These are phyloP conservation scores for Linderina pennispora DNA, from an alignment of 192 early-diverging fungal species.

Conservation along the genomic window DNA sequence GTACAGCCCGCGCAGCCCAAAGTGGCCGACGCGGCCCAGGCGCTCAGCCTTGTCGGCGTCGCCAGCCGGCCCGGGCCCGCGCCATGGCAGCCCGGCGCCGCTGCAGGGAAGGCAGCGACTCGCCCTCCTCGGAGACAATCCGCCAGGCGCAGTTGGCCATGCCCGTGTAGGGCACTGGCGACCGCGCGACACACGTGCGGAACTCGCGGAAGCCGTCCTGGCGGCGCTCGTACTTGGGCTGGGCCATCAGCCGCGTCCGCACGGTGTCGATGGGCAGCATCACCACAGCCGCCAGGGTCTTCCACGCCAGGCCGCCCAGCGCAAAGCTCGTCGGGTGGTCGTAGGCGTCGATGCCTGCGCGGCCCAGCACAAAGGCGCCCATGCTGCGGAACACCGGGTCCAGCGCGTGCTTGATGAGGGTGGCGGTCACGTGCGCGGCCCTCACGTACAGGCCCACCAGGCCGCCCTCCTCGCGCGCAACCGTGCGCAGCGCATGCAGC, in stretches of 20 bases:
- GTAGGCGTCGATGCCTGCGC: conserved; percentile 44
- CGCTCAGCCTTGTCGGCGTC: not conserved
- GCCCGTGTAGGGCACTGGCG: conserved; percentile 68
- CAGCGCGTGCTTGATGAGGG: conserved; percentile 72
- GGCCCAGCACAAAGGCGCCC: conserved; percentile 60
- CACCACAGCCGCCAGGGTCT: conserved; percentile 67
- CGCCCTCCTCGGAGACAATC: conserved; percentile 73
- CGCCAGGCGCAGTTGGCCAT: conserved; percentile 60
- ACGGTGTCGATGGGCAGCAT: conserved; percentile 83
- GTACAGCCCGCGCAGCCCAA: conserved; percentile 63
- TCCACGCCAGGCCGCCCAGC: conserved; percentile 56
- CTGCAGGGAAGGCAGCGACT: conserved; percentile 18
- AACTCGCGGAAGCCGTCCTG: conserved; percentile 41
- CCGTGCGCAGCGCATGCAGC: conserved; percentile 67
- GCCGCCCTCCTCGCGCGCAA: conserved; percentile 75
- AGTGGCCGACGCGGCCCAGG: conserved; percentile 28
- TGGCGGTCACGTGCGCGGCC: conserved; percentile 63
- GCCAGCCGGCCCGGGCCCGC: conserved; percentile 1
- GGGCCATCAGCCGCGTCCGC: conserved; percentile 77
- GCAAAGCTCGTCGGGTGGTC: conserved; percentile 62
- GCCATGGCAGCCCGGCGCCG: conserved; percentile 5
- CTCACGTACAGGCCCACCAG: conserved; percentile 61
- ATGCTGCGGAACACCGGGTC: conserved; percentile 65
- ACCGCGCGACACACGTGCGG: conserved; percentile 58
- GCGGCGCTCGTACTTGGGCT: conserved; percentile 55